phyloP scores from a whole-genome alignment of 1,139 yeast species.

The Pichia sp. region DNA sequence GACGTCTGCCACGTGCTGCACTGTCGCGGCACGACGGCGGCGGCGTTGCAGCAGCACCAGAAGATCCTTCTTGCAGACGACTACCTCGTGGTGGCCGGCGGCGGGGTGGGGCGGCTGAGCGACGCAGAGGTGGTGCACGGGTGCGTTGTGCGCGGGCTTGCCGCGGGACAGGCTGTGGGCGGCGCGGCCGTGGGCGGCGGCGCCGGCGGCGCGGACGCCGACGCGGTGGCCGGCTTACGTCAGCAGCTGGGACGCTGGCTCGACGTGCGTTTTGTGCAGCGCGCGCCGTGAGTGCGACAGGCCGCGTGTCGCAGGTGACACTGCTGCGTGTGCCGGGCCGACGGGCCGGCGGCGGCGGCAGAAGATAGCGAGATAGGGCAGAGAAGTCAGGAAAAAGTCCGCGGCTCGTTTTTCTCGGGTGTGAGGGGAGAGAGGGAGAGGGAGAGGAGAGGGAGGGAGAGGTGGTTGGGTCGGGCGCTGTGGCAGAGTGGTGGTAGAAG shows the following conservation, averaged over 20 bases:
- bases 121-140: conserved; percentile 46
- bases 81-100: conserved; percentile 41
- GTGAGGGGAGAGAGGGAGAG: too few relatives aligned
- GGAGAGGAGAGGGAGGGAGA: too few relatives aligned
- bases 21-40: conserved; percentile 4
- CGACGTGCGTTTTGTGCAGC: background rate
- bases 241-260: conserved; percentile 3
- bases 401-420: background rate
- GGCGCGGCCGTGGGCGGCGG: too few relatives aligned
- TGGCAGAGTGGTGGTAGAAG: too few relatives aligned
- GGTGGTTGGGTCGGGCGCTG: too few relatives aligned
- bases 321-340: too few relatives aligned
- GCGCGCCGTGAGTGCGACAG: too few relatives aligned
- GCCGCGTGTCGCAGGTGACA: too few relatives aligned
- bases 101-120: conserved; percentile 46
- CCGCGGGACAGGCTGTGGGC: background rate
- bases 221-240: conserved; percentile 1
- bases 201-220: background rate
- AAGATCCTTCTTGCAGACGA: conserved; percentile 52
- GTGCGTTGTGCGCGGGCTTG: conserved; percentile 45
- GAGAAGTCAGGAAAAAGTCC: background rate
- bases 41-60: conserved; percentile 7
- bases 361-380: too few relatives aligned
- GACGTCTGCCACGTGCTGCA: conserved; percentile 1
- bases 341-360: too few relatives aligned